Evolutionary conservation across 805 yeast genomes (phyloP), one percentile per base, ranked within the genome.

Genomic region (Metahyphopichia silvanorum): DNA sequence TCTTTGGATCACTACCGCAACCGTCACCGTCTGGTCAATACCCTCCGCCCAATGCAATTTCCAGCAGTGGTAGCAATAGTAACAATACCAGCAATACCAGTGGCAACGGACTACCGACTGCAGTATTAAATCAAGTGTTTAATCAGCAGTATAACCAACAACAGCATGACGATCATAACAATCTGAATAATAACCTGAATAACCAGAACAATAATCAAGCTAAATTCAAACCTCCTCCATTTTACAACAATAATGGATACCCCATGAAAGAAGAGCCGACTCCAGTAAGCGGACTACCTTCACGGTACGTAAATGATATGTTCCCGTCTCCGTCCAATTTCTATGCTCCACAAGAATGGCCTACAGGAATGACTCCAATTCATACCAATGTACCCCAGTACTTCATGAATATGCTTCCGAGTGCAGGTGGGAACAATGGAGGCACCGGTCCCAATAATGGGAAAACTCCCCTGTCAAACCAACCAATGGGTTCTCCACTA

Each of bases 241-340:
- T 14, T 22, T 21, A 17, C 33, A 22, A 29, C 31, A 26, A 21
- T 27, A n/a, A 25, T 21, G 16, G 21, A 6, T 36, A 27, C 13
- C 43, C 15, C 44, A 24, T 39, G 44, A 52, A 48, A 16, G 65
- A 81, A 9, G 87, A 81, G 24, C 87, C 82, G 39, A 79, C 88
- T 0, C 86, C 89, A 3, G 55, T 82, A 3, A 82, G 82, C 5
- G 80, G 78, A 1, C 60, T 85, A 16, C 89, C 94, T 2, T 76
- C 85, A 2, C 68, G 83, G 32, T 85, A 79, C 46, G 77, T 83
- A 25, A 72, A 72, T 37, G 94, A 85, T 46, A 64, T 82, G 51
- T 77, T 86, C 47, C 89, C 88, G 19, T 82, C 91, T 5, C 96
- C 96, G 0, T 74, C 79, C n/a, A 82, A 76, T 40, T 78, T 79